Evolutionary conservation across 768 basidiomycete species (phyloP), one percentile per base, ranked within the genome.

Genomic region (Phlegmacium glaucopus): DNA sequence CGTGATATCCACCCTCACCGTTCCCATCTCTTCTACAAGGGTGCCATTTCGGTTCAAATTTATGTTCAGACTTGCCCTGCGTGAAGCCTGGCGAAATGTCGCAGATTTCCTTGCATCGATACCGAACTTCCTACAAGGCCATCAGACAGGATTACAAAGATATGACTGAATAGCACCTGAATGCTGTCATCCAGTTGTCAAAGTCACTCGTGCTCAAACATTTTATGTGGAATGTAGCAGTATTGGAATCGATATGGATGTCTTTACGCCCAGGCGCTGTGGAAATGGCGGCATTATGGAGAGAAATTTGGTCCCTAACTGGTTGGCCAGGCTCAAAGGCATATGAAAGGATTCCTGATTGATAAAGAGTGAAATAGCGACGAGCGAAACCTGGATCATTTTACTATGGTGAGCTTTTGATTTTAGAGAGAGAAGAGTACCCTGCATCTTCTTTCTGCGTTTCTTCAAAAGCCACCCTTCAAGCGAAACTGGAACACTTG

Each of bases 401-500:
- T 44, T 18, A 46, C 40, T 18, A 16, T 16, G 28, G 36, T 39
- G 18, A 12, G 6, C 15, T 9, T 39, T 32, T 17, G 16, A 34
- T 27, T 18, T 0, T 43, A 32, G 44, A 28, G 26, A 43, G 37
- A 29, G 34, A 32, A 45, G 47, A 65, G 42, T 55, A 83, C 90
- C 90, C 72, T 92, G 90, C 85, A 91, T 84, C 70, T 80, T 89
- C 75, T 89, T 90, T 53, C 90, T 72, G 55, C 90, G 74, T 68
- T 93, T 93, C 72, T 92, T 92, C 51, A 92, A 72, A 5, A 91
- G 68, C 88, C 88, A 92, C 69, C 90, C 90, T 56, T 87, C 76
- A 42, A 68, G 74, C 4, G 86, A 52, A 29, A 60, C 42, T 45
- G 51, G 43, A 15, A 50, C 49, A 22, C 38, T 46, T 18, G 45